A percentile compares a stretch with the other conserved stretches of the same genome.
Evolutionary conservation across 306 rosid genomes (phyloP).

Genomic region (Dalbergia cochinchinensis): DNA sequence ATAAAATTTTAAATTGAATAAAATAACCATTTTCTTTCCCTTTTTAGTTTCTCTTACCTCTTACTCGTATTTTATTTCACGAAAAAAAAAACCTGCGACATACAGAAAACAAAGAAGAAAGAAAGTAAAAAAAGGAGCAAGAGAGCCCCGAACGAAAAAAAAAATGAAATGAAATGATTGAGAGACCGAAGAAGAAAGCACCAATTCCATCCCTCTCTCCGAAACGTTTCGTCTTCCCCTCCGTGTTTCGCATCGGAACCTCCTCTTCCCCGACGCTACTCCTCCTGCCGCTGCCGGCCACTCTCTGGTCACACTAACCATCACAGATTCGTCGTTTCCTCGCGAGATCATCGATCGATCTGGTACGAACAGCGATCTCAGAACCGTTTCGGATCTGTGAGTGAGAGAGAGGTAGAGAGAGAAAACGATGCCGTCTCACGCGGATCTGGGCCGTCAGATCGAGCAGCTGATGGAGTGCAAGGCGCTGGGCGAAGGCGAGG

Average conservation of each 20-base stretch:
- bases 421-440: constrained; percentile 86
- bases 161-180: constrained; percentile 57
- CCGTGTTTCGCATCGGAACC: constrained; percentile 49
- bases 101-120: constrained; percentile 17
- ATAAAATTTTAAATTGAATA: neutral
- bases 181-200: constrained; percentile 39
- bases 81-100: constrained; percentile 5
- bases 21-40: constrained; percentile 26
- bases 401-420: neutral
- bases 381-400: constrained; percentile 57
- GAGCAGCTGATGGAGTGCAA: constrained; percentile 98
- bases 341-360: constrained; percentile 55
- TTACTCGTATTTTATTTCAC: neutral
- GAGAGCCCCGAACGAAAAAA: constrained; percentile 11
- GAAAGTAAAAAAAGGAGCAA: neutral
- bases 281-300: constrained; percentile 51
- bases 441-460: constrained; percentile 99
- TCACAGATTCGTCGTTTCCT: constrained; percentile 29
- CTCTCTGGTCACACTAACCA: constrained; percentile 26
- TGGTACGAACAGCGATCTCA: constrained; percentile 1
- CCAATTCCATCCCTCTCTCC: constrained; percentile 46
- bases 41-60: neutral
- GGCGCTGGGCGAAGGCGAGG: constrained; percentile 93
- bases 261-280: constrained; percentile 12
- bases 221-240: constrained; percentile 59